These are phyloP conservation scores for Monilinia laxa DNA, from an alignment of 2,329 filamentous ascomycete genomes.

Conservation along the genomic window DNA sequence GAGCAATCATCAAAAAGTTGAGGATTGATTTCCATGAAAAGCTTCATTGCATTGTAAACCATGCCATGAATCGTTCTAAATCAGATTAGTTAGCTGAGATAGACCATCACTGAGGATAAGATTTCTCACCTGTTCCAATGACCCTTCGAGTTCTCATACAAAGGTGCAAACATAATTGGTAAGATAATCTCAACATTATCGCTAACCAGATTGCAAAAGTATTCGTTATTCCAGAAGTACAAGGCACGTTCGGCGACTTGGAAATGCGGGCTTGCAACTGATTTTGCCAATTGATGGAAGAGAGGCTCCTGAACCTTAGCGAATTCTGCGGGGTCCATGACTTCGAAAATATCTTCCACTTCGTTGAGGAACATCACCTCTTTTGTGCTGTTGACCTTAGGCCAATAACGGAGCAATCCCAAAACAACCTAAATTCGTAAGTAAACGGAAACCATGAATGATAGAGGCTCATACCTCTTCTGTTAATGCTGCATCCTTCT, in stretches of 20 bases:
- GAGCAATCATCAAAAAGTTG: constrained; percentile 98
- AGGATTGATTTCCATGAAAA: constrained; percentile 99
- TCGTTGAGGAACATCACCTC: constrained; percentile 99
- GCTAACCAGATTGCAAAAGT: constrained; percentile 98
- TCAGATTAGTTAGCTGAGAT: constrained; percentile 39
- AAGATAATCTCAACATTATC: constrained; percentile 98
- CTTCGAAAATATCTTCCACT: constrained; percentile 98
- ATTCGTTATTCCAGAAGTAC: constrained; percentile 99
- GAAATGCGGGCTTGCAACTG: constrained; percentile 96
- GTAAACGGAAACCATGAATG: constrained; percentile 22
- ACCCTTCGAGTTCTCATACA: constrained; percentile 98
- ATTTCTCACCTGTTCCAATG: constrained; percentile 83
- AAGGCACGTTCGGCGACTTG: constrained; percentile 96
- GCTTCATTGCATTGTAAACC: constrained; percentile 99
- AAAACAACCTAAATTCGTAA: constrained; percentile 70
- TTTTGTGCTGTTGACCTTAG: constrained; percentile 98
- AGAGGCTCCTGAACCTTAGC: constrained; percentile 97
- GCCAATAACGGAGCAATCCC: constrained; percentile 93
- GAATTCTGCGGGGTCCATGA: constrained; percentile 98
- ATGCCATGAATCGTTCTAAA: constrained; percentile 95
- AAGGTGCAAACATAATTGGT: constrained; percentile 97
- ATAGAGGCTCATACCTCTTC: constrained; percentile 71
- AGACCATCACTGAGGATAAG: constrained; percentile 18
- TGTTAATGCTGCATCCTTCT: constrained; percentile 94
- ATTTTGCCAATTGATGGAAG: constrained; percentile 96